Evolutionary conservation across 1,284 basidiomycete species (phyloP), one percentile per base, ranked within the genome.

Genomic region (Thecaphora thlaspeos): DNA sequence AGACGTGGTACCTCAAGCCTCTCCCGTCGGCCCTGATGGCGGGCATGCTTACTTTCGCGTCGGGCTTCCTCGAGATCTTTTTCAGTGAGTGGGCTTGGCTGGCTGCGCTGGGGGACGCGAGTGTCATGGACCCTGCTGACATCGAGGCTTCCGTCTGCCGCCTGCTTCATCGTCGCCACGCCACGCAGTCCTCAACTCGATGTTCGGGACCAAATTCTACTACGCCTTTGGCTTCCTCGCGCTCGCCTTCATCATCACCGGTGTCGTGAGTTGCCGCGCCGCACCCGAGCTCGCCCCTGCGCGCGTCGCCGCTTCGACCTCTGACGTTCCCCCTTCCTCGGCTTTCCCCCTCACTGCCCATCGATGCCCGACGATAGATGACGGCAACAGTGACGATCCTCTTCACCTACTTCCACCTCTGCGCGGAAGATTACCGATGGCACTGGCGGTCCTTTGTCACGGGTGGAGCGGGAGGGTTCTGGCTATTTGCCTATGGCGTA

Each of bases 371-470:
- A 14, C 32, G 12, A 17, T 41, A 52, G 23, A 76, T 73, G 2
- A 67, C 71, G 0, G 73, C 75, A 1, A 75, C 73, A 2, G 73
- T 76, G 23, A 61, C 67, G 10, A 70, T 75, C 47, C 60, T 68
- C 18, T 70, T 68, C 22, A 51, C 66, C 64, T 80, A 98, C 81
- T 96, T 96, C 79, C 83, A 87, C 53, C 84, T 98, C 15, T 97
- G 93, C 65, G 88, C 91, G 11, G 94, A 97, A 79, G 93, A 98
- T 74, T 97, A 96, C 80, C 83, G 90, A 61, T 98, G 93, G 93
- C 93, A 98, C 62, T 97, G 94, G 93, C 85, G 91, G 39, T 84
- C 91, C 4, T 96, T 97, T 83, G 77, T 95, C 62, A 88, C 87
- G n/a, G 94, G 93, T 28, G 94, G 92, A 7, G 91, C 91, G 19